Percentiles rank a stretch among this genome's conserved stretches.
Conservation (phyloP, 805 yeast species). For the Metschnikowia chrysomelidarum region DNA sequence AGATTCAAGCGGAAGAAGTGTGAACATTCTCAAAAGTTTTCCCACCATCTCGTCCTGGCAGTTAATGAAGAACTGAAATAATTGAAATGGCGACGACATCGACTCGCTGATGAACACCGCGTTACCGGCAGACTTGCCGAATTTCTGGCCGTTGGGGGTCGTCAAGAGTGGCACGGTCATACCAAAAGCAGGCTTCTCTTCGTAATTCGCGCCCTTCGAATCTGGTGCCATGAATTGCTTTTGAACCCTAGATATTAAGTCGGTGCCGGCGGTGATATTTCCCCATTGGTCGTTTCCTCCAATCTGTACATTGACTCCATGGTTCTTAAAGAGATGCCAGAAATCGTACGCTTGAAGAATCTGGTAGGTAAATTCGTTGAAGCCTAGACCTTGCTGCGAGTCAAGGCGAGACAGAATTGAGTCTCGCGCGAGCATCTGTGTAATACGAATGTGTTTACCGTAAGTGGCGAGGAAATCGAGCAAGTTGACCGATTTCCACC, state of each 20-base stretch:
- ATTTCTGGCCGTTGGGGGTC: slow-evolving; percentile 86
- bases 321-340: slow-evolving; percentile 65
- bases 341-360: slow-evolving; percentile 92
- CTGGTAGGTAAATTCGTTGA: slow-evolving; percentile 92
- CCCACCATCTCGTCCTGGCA: slow-evolving; percentile 74
- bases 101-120: slow-evolving; percentile 81
- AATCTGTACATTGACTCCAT: slow-evolving; percentile 68
- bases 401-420: slow-evolving; percentile 74
- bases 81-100: slow-evolving; percentile 75
- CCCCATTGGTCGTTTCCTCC: slow-evolving; percentile 99
- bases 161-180: slow-evolving; percentile 88
- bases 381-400: slow-evolving; percentile 78
- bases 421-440: slow-evolving; percentile 86
- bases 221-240: slow-evolving; percentile 10
- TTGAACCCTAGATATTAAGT: slow-evolving; percentile 66
- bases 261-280: slow-evolving; percentile 93
- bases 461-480: slow-evolving; percentile 72
- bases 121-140: slow-evolving; percentile 96
- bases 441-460: slow-evolving; percentile 77
- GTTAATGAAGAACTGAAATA: slow-evolving; percentile 84
- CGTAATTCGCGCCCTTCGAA: neutral
- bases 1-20: slow-evolving; percentile 64
- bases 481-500: slow-evolving; percentile 84
- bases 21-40: slow-evolving; percentile 69
- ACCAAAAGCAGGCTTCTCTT: slow-evolving; percentile 50